Conservation (phyloP, 2,329 filamentous ascomycete genomes). For the Aspergillus tubingensis region DNA sequence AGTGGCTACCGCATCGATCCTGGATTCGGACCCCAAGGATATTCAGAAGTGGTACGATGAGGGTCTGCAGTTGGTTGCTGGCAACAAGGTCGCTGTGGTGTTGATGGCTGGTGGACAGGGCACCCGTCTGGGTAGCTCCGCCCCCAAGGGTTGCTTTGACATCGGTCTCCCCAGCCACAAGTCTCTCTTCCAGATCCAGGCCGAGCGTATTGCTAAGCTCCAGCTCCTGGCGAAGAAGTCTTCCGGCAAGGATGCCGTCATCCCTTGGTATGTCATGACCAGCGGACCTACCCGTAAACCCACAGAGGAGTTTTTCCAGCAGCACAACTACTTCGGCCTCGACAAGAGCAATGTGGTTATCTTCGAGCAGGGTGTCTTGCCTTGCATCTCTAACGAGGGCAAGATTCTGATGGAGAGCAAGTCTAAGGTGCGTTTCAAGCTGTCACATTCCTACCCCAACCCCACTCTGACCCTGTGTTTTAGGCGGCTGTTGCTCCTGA, state of each 20-base stretch:
- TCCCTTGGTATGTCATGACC: slow-evolving; percentile 99
- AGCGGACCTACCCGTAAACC: slow-evolving; percentile 88
- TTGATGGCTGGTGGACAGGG: slow-evolving; percentile 98
- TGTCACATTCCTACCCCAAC: background rate
- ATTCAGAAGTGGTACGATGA: slow-evolving; percentile 80
- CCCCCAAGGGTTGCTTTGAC: slow-evolving; percentile 95
- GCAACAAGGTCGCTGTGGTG: slow-evolving; percentile 78
- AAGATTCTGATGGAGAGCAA: slow-evolving; percentile 95
- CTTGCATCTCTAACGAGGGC: slow-evolving; percentile 95
- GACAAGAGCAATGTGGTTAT: slow-evolving; percentile 81
- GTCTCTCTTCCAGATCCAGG: slow-evolving; percentile 96
- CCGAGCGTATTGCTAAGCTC: slow-evolving; percentile 85
- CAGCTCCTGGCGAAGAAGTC: slow-evolving; percentile 77
- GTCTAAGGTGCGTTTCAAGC: slow-evolving; percentile 60
- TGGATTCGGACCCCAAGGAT: slow-evolving; percentile 79
- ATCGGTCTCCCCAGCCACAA: slow-evolving; percentile 92
- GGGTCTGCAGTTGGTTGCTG: slow-evolving; percentile 65
- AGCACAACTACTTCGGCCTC: slow-evolving; percentile 89
- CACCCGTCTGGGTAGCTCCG: slow-evolving; percentile 89
- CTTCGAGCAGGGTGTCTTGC: slow-evolving; percentile 95
- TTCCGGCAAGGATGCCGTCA: slow-evolving; percentile 61
- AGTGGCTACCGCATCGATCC: slow-evolving; percentile 81
- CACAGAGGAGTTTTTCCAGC: slow-evolving; percentile 89
- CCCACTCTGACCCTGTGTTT: background rate
- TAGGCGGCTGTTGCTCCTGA: slow-evolving; percentile 89